phyloP scores from a whole-genome alignment of 108 stramenopile genomes.

The Tribonema minus region DNA sequence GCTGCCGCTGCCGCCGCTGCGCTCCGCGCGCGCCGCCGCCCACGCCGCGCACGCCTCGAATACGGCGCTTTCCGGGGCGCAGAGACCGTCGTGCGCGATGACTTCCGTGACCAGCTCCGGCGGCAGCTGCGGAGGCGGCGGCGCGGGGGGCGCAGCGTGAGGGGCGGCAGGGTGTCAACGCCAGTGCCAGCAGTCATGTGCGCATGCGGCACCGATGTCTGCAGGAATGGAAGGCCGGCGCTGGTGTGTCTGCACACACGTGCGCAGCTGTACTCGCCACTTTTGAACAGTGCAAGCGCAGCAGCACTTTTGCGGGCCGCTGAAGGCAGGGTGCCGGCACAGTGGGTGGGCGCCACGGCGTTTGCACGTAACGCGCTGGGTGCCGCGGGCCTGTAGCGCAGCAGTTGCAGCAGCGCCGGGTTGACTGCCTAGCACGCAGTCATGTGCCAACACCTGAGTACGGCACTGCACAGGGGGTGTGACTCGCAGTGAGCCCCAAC shows the following conservation, averaged over 20 bases:
- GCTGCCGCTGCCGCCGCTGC: not conserved
- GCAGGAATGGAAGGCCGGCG: not conserved
- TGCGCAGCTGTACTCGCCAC: not conserved
- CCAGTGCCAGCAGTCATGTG: not conserved
- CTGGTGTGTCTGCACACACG: not conserved
- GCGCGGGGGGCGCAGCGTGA: no score
- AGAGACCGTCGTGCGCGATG: not conserved
- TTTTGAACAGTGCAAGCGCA: not conserved
- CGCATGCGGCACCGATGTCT: not conserved
- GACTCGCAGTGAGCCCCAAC: no score
- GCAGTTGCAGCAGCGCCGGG: no score
- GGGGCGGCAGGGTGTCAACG: not conserved
- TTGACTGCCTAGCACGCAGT: no score
- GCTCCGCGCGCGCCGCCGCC: no score
- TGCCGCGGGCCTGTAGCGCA: no score
- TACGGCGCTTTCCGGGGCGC: not conserved
- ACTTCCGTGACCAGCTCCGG: not conserved
- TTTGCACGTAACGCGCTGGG: no score
- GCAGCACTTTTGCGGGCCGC: no score
- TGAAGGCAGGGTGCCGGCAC: no score
- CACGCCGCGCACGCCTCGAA: not conserved
- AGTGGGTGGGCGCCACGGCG: no score
- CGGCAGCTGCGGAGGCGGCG: not conserved
- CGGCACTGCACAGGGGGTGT: no score
- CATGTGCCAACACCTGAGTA: no score